Conservation (phyloP, 2,329 filamentous ascomycete species). For the Venturia aucupariae region DNA sequence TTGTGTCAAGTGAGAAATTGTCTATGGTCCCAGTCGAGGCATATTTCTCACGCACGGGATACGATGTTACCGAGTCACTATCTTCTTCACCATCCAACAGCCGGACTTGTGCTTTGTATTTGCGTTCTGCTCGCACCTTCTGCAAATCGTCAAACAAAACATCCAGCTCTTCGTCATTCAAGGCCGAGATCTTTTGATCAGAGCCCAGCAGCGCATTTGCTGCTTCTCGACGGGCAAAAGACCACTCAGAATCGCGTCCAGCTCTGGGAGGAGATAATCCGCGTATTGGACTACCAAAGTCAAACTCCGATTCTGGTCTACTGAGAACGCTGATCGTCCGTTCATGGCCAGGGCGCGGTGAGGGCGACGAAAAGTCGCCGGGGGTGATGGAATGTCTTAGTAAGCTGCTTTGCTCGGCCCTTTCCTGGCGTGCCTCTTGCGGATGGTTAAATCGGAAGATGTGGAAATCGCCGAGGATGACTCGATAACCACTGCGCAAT, state of each 20-base stretch:
- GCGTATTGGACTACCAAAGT: constrained; percentile 60
- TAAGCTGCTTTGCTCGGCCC: constrained; percentile 71
- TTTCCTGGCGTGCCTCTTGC: constrained; percentile 85
- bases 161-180: constrained; percentile 92
- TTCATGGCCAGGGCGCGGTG: constrained; percentile 59
- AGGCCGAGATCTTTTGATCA: constrained; percentile 80
- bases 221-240: constrained; percentile 85
- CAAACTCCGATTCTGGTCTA: constrained; percentile 67
- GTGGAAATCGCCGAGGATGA: constrained; percentile 96
- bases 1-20: constrained; percentile 91
- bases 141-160: constrained; percentile 90
- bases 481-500: constrained; percentile 82
- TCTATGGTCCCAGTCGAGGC: constrained; percentile 90
- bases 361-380: constrained; percentile 54
- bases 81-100: constrained; percentile 63
- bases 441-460: constrained; percentile 99
- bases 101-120: constrained; percentile 51
- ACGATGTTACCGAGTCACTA: constrained; percentile 79
- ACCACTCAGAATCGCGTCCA: constrained; percentile 86
- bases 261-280: constrained; percentile 66
- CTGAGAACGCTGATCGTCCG: constrained; percentile 57
- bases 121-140: constrained; percentile 73
- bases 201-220: constrained; percentile 80
- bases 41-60: constrained; percentile 85
- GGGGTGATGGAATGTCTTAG: constrained; percentile 70